These are phyloP conservation scores for Xylariomycetidae sp. DNA, from an alignment of 2,329 filamentous ascomycete species.

Conservation along the genomic window DNA sequence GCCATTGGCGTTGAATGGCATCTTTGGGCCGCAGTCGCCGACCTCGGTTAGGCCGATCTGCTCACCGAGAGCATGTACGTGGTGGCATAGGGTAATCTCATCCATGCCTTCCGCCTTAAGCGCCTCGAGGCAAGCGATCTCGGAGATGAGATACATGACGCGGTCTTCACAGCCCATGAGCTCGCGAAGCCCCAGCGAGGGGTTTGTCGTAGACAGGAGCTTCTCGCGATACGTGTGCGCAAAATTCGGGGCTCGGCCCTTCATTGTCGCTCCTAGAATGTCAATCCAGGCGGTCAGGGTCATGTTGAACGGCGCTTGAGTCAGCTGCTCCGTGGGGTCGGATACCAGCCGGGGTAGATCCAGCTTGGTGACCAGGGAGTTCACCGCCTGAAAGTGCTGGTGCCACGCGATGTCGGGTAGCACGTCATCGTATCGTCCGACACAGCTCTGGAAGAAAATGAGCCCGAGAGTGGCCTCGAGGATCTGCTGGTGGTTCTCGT, in stretches of 20 bases:
- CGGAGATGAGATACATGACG: slow-evolving; percentile 96
- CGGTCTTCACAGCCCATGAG: slow-evolving; percentile 97
- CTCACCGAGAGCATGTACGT: slow-evolving; percentile 81
- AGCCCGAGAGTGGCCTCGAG: slow-evolving; percentile 89
- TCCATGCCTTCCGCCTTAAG: slow-evolving; percentile 81
- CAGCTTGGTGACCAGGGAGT: slow-evolving; percentile 79
- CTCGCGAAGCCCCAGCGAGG: slow-evolving; percentile 72
- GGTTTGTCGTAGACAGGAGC: slow-evolving; percentile 64
- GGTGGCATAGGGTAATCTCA: slow-evolving; percentile 79
- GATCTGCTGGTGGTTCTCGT: slow-evolving; percentile 81
- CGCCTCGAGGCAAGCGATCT: slow-evolving; percentile 92
- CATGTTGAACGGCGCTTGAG: slow-evolving; percentile 87
- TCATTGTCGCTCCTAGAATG: slow-evolving; percentile 91
- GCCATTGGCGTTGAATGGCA: slow-evolving; percentile 63
- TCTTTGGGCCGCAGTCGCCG: slow-evolving; percentile 52
- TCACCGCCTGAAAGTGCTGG: slow-evolving; percentile 90
- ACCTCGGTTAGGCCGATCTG: slow-evolving; percentile 81
- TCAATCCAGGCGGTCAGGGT: slow-evolving; percentile 93
- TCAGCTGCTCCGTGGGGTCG: slow-evolving; percentile 52
- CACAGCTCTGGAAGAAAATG: slow-evolving; percentile 94
- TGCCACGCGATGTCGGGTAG: slow-evolving; percentile 94
- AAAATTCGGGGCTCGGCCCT: slow-evolving; percentile 78
- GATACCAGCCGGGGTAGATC: slow-evolving; percentile 68
- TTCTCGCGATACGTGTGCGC: slow-evolving; percentile 95
- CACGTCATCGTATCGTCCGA: slow-evolving; percentile 78